These are phyloP conservation scores for Selenicereus undatus DNA, from an alignment of 148 eudicot genomes.

Conservation along the genomic window DNA sequence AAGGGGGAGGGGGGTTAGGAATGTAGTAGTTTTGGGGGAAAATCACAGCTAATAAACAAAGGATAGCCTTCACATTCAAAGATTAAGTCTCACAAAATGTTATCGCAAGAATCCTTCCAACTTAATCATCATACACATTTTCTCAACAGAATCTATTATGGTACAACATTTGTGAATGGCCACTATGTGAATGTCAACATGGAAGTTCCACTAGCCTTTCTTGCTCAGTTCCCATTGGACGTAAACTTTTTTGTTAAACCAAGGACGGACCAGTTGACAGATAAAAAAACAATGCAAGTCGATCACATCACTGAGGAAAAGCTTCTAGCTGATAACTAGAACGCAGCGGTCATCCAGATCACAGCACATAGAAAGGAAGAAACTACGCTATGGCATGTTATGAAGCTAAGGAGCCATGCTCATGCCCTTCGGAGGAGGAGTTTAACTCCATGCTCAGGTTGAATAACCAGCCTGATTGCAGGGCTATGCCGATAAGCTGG, in stretches of 20 bases:
- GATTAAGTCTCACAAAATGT: too few relatives aligned
- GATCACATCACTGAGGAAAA: not conserved
- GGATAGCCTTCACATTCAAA: too few relatives aligned
- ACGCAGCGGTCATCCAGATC: not conserved
- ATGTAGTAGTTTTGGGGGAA: too few relatives aligned
- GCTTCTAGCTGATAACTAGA: not conserved
- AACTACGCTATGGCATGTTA: not conserved
- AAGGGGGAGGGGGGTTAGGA: too few relatives aligned
- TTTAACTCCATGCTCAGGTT: constrained; percentile 17
- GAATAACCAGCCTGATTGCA: constrained; percentile 29
- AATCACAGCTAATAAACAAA: too few relatives aligned
- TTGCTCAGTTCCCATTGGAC: not conserved
- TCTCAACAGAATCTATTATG: too few relatives aligned
- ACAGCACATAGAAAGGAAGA: not conserved
- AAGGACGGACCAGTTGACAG: not conserved
- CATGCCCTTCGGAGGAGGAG: constrained; percentile 30
- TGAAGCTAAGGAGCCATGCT: not conserved
- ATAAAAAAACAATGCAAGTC: not conserved
- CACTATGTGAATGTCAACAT: too few relatives aligned
- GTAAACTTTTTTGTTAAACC: not conserved
- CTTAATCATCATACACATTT: too few relatives aligned
- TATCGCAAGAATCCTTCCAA: too few relatives aligned
- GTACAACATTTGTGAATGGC: too few relatives aligned
- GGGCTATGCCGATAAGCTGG: constrained; percentile 47
- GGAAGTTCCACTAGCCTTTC: too few relatives aligned